Evolutionary conservation across 2,329 filamentous ascomycete genomes (phyloP).

Genomic region (Cryphonectria japonica): DNA sequence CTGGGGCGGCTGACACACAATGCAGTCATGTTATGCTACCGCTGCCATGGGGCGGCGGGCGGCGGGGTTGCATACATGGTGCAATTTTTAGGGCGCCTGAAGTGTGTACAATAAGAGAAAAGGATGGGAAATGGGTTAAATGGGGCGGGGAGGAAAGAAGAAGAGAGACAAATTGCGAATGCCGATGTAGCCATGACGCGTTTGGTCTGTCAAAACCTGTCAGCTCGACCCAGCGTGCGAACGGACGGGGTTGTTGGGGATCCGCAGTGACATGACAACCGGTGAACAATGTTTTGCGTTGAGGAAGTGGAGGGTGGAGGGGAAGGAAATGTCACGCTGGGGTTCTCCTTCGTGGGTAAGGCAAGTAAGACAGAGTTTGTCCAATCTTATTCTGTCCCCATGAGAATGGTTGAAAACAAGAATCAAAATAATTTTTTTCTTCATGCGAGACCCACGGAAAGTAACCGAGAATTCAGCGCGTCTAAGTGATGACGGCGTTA

Average conservation of each 20-base stretch:
- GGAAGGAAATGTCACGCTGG: not conserved
- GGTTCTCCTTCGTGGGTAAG: not conserved
- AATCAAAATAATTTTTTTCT: not conserved
- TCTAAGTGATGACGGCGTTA: not conserved
- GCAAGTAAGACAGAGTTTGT: not conserved
- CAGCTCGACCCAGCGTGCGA: not conserved
- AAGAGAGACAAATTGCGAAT: not conserved
- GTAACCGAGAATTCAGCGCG: not conserved
- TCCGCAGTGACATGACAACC: not conserved
- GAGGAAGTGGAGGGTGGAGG: not conserved
- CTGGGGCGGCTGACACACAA: not conserved
- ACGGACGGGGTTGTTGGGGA: not conserved
- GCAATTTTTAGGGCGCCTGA: not conserved
- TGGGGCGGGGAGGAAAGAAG: not conserved
- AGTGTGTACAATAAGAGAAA: not conserved
- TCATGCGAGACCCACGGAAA: not conserved
- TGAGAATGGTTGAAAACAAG: too few species aligned
- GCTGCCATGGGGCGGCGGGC: not conserved
- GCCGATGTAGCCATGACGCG: slow-evolving; percentile 4
- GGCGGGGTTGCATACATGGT: not conserved
- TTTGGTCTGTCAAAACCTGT: not conserved
- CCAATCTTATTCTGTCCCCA: too few species aligned
- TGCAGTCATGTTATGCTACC: not conserved
- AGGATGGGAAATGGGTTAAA: slow-evolving; percentile 1
- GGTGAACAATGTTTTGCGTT: slow-evolving; percentile 4